A percentile compares a stretch with the other conserved stretches of the same genome.
These are phyloP conservation scores for Amanita rubescens DNA, from an alignment of 768 basidiomycete species.

Conservation along the genomic window DNA sequence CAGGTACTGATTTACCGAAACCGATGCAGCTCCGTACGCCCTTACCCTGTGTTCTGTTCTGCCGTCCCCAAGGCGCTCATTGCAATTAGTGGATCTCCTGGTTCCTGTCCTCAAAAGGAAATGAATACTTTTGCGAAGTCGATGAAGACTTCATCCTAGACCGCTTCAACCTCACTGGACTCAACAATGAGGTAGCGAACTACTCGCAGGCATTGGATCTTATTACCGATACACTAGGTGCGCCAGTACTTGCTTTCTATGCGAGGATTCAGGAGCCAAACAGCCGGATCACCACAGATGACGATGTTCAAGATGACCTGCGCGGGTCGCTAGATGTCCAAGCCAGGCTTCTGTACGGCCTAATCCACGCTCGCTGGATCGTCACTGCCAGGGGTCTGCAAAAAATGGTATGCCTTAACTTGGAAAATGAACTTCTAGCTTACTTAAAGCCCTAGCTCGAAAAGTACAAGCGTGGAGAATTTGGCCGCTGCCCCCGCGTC, in stretches of 20 bases:
- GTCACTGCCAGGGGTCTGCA: conserved; percentile 88
- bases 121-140: conserved; percentile 99
- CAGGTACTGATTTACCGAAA: conserved; percentile 11
- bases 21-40: conserved; percentile 29
- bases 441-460: conserved; percentile 52
- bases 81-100: conserved; percentile 85
- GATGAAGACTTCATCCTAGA: conserved; percentile 99
- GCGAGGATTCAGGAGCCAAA: background rate
- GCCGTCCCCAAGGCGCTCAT: conserved; percentile 4
- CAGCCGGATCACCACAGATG: conserved; percentile 45
- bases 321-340: conserved; percentile 90
- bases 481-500: conserved; percentile 96
- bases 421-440: background rate
- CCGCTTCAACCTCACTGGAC: conserved; percentile 94
- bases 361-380: conserved; percentile 97
- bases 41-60: background rate
- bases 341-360: conserved; percentile 87
- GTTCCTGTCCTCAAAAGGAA: conserved; percentile 96
- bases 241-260: conserved; percentile 17
- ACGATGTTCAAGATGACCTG: conserved; percentile 90
- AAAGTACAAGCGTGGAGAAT: conserved; percentile 97
- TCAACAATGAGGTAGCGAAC: conserved; percentile 94
- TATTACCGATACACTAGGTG: conserved; percentile 93
- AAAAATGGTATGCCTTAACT: conserved; percentile 72
- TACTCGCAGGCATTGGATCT: conserved; percentile 92